These are phyloP conservation scores for Luvunga scandens DNA, from an alignment of 345 rosid genomes.

Conservation along the genomic window DNA sequence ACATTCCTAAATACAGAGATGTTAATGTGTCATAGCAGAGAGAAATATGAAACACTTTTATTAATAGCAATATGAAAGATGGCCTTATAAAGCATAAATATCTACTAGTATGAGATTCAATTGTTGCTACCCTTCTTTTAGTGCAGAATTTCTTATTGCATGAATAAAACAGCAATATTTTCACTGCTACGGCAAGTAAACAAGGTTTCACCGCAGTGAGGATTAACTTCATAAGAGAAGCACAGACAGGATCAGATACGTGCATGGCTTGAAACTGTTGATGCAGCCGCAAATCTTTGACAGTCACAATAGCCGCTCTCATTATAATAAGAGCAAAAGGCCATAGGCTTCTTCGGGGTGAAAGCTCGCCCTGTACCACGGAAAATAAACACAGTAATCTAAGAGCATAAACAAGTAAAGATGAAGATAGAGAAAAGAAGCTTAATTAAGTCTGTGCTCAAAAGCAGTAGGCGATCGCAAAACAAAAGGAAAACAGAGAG, in stretches of 20 bases:
- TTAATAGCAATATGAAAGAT: neutral
- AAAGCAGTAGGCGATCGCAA: constrained; percentile 36
- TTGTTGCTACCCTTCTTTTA: neutral
- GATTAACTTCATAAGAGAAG: constrained; percentile 58
- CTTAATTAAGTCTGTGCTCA: constrained; percentile 51
- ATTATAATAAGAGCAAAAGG: constrained; percentile 68
- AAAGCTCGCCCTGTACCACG: constrained; percentile 51
- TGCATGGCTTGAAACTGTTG: constrained; percentile 70
- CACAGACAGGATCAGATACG: constrained; percentile 57
- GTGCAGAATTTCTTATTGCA: neutral
- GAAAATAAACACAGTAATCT: neutral
- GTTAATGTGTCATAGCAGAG: too few relatives aligned
- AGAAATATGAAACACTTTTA: neutral
- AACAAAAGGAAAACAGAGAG: constrained; percentile 27
- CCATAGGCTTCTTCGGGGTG: constrained; percentile 41
- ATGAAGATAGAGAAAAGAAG: constrained; percentile 3
- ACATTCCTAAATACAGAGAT: neutral
- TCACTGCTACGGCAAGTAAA: neutral
- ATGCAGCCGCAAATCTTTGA: constrained; percentile 53
- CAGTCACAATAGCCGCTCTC: constrained; percentile 73
- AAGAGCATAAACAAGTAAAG: neutral
- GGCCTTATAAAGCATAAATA: neutral
- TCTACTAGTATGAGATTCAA: neutral
- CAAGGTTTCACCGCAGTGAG: constrained; percentile 65
- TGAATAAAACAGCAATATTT: neutral